Percentiles rank a stretch among this genome's conserved stretches.
Conservation (phyloP, 768 basidiomycete species). For the Kwoniella mangroviensis region DNA sequence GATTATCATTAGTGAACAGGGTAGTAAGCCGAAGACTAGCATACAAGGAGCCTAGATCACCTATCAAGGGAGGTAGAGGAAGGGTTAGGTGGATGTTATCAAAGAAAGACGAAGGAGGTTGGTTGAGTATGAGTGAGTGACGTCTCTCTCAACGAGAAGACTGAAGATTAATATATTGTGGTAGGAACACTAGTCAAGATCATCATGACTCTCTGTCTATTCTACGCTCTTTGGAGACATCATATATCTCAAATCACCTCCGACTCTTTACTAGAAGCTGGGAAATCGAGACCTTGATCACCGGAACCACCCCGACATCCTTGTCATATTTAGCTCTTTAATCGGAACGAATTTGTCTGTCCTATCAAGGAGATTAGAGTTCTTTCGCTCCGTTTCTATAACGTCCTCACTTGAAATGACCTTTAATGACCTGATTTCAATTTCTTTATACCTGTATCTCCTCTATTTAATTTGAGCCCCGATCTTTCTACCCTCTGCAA, state of each 20-base stretch:
- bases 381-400: too few relatives aligned
- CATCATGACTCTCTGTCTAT: constrained; percentile 28
- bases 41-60: not conserved
- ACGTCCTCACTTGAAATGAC: too few relatives aligned
- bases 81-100: constrained; percentile 33
- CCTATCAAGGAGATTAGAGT: too few relatives aligned
- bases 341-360: too few relatives aligned
- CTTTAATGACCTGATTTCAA: too few relatives aligned
- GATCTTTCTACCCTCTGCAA: too few relatives aligned
- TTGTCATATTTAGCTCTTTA: not conserved
- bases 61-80: not conserved
- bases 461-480: too few relatives aligned
- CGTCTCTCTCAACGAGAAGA: not conserved
- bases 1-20: constrained; percentile 24
- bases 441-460: too few relatives aligned
- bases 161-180: not conserved
- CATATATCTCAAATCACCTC: constrained; percentile 13
- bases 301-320: not conserved
- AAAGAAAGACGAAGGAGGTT: not conserved
- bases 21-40: constrained; percentile 26
- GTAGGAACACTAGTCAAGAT: constrained; percentile 37
- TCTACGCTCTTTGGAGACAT: constrained; percentile 37
- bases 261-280: not conserved
- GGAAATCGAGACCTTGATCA: not conserved
- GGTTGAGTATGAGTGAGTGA: constrained; percentile 6